A percentile compares a stretch with the other conserved stretches of the same genome.
These are phyloP conservation scores for Spirogloea muscicola DNA, from an alignment of 139 green algal species.

Conservation along the genomic window DNA sequence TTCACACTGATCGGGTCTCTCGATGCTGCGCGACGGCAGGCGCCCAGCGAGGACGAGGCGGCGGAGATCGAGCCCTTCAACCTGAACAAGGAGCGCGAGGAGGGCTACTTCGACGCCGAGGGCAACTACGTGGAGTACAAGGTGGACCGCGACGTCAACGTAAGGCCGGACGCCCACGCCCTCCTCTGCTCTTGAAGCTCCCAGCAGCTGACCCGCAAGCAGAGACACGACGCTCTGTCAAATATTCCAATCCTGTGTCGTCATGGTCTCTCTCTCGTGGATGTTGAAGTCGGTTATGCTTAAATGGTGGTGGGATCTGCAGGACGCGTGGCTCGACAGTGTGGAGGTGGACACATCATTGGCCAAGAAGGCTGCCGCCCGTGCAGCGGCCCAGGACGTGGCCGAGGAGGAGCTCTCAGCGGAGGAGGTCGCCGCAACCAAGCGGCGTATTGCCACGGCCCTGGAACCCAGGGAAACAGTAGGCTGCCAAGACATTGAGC, in stretches of 20 bases:
- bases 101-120: slow-evolving; percentile 64
- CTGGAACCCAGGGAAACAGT: slow-evolving; percentile 30
- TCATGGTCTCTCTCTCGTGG: neutral
- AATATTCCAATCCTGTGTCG: no score
- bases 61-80: slow-evolving; percentile 82
- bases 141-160: slow-evolving; percentile 46
- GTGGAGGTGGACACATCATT: slow-evolving; percentile 16
- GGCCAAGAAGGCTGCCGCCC: slow-evolving; percentile 4
- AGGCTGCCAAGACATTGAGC: no score
- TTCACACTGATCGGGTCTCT: neutral
- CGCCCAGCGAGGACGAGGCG: slow-evolving; percentile 45
- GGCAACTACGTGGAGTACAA: slow-evolving; percentile 72
- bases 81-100: slow-evolving; percentile 66
- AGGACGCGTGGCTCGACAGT: slow-evolving; percentile 41
- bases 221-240: no score
- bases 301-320: neutral
- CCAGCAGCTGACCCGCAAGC: no score
- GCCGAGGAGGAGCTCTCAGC: slow-evolving; percentile 17
- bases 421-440: slow-evolving; percentile 24
- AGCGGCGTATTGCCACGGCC: slow-evolving; percentile 31
- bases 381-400: neutral
- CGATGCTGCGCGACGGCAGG: neutral
- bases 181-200: no score
- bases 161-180: neutral
- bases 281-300: neutral